These are phyloP conservation scores for Cutaneotrichosporon sp. DNA, from an alignment of 1,284 basidiomycete species.

Conservation along the genomic window DNA sequence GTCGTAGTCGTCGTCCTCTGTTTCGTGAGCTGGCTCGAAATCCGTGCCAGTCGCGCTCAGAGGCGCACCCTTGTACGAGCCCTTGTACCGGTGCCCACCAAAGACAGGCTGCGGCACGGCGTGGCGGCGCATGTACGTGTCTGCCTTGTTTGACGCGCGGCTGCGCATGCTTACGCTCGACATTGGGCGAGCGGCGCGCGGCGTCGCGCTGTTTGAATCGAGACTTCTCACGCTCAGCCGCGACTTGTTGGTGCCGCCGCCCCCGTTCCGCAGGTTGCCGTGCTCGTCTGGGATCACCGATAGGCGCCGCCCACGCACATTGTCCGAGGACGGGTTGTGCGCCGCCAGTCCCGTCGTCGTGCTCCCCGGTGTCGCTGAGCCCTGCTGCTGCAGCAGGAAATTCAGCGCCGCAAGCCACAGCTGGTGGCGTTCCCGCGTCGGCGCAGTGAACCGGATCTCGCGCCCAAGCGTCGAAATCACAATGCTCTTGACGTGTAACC, in stretches of 20 bases:
- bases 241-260: constrained; percentile 24
- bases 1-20: constrained; percentile 66
- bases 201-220: constrained; percentile 27
- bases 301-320: constrained; percentile 13
- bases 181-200: constrained; percentile 43
- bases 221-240: constrained; percentile 39
- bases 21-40: constrained; percentile 34
- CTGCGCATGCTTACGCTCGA: constrained; percentile 57
- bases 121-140: constrained; percentile 74
- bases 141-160: constrained; percentile 78
- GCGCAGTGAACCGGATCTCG: constrained; percentile 96
- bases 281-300: constrained; percentile 39
- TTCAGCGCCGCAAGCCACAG: constrained; percentile 71
- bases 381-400: constrained; percentile 44
- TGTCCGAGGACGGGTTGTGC: neutral
- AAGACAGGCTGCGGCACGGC: constrained; percentile 34
- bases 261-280: constrained; percentile 23
- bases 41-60: constrained; percentile 39
- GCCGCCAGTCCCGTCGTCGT: neutral
- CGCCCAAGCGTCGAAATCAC: constrained; percentile 86
- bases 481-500: constrained; percentile 85
- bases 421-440: constrained; percentile 88
- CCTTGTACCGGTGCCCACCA: constrained; percentile 43
- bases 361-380: neutral
- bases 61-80: constrained; percentile 36